A percentile compares a stretch with the other conserved stretches of the same genome.
phyloP scores from a whole-genome alignment of 2,329 filamentous ascomycete species.

The Fusarium falciforme region DNA sequence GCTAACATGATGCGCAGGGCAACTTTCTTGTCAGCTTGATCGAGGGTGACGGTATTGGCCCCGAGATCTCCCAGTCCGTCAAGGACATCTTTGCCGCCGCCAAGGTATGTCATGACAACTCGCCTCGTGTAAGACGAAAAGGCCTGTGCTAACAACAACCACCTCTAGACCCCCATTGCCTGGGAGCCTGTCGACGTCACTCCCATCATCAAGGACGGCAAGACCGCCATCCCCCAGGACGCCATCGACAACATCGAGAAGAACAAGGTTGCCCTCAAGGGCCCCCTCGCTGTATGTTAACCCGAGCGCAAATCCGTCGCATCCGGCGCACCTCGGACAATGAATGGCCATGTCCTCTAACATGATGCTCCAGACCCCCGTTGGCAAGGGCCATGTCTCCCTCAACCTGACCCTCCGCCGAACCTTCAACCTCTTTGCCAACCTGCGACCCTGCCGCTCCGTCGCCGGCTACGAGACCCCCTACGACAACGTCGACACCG shows the following conservation, averaged over 20 bases:
- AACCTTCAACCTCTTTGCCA: conserved; percentile 99
- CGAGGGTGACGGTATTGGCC: conserved; percentile 98
- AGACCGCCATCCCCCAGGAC: conserved; percentile 91
- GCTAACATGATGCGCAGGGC: conserved; percentile 68
- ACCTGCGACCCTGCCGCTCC: conserved; percentile 96
- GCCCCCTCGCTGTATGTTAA: conserved; percentile 85
- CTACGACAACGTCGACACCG: conserved; percentile 96
- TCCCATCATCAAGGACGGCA: conserved; percentile 91
- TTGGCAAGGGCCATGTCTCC: conserved; percentile 99
- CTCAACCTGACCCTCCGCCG: conserved; percentile 98
- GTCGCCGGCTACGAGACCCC: conserved; percentile 98
- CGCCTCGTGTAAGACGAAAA: conserved; percentile 1
- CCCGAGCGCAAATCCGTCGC: conserved; percentile 17
- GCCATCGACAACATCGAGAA: conserved; percentile 93
- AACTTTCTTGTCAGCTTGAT: conserved; percentile 97
- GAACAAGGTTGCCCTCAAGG: conserved; percentile 98
- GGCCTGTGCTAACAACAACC: conserved; percentile 39
- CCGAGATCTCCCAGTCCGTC: conserved; percentile 96
- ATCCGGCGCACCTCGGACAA: conserved; percentile 4
- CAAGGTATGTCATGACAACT: conserved; percentile 70
- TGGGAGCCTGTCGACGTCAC: conserved; percentile 99
- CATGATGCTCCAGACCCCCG: conserved; percentile 73
- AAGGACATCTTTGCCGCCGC: conserved; percentile 99
- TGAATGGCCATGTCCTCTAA: conserved; percentile 22
- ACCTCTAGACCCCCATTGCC: conserved; percentile 80